Evolutionary conservation across 306 rosid species (phyloP).

Genomic region (Bauhinia variegata): DNA sequence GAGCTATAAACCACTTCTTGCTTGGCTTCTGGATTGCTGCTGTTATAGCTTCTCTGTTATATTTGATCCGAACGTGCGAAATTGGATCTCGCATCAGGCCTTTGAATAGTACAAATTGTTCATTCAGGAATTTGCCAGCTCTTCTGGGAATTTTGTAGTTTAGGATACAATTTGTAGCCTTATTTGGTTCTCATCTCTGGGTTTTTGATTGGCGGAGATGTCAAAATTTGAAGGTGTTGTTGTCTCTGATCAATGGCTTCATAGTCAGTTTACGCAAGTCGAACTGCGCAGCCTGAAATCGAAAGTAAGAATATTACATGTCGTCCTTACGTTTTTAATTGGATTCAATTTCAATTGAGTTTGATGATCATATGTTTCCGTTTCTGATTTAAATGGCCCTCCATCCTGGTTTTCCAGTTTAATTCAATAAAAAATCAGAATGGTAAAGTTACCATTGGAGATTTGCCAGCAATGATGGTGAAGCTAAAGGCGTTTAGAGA

Average conservation of each 20-base stretch:
- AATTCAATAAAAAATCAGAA: conserved; percentile 64
- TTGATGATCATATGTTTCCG: conserved; percentile 7
- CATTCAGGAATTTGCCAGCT: not conserved
- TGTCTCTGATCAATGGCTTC: conserved; percentile 92
- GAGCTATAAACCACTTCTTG: conserved; percentile 40
- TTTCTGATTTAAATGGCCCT: conserved; percentile 23
- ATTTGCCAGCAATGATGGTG: conserved; percentile 68
- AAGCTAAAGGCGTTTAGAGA: conserved; percentile 70
- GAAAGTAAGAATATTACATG: conserved; percentile 54
- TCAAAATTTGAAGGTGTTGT: conserved; percentile 78
- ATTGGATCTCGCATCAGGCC: conserved; percentile 36
- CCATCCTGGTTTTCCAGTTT: conserved; percentile 55
- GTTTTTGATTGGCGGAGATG: conserved; percentile 56
- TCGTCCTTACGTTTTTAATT: conserved; percentile 13
- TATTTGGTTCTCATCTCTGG: conserved; percentile 15
- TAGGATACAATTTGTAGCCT: conserved; percentile 27
- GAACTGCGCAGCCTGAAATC: conserved; percentile 88
- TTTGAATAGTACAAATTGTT: conserved; percentile 22
- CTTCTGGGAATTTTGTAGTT: conserved; percentile 22
- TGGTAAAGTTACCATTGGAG: conserved; percentile 69
- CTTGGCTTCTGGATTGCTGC: conserved; percentile 4
- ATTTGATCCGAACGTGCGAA: conserved; percentile 31
- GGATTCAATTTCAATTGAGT: conserved; percentile 20
- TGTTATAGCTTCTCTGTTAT: conserved; percentile 25
- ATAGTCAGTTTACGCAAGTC: conserved; percentile 90